Base-by-base conservation (phyloP, 164 flowering plant genomes). In the Santalum album region DNA sequence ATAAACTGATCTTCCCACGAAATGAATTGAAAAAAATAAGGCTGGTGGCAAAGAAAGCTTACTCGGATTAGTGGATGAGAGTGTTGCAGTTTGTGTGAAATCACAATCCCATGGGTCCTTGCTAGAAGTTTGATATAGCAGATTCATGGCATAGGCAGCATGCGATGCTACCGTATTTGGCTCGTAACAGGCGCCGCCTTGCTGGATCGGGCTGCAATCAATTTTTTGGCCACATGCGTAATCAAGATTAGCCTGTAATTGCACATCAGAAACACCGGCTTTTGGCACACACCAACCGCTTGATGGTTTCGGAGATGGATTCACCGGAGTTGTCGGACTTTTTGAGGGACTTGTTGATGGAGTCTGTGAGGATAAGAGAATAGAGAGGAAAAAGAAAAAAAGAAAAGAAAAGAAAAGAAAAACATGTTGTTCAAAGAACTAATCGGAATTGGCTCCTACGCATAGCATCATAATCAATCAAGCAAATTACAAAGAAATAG, bases 111-210 rank as follows among this genome's bases (percentile, higher is more conserved):
- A 78, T 18, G 87, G 82, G 61, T 79, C 79, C 61, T 64, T 69
- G 12, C 70, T 83, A 7, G 77, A 24, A 14, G 61, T 66, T 59
- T 86, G 96, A 61, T 80, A 88, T 56, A 80, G 78, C 47, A 77
- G 80, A 65, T 88, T 88, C 94, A 88, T 88, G 66, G 90, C 94
- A 55, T 61, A 88, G 40, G 96, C 71, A n/a, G 96, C 90, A 56
- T 88, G 96, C 22, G 90, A 75, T 34, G 57, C 66, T 14, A 85
- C 29, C 0, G 84, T 83, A 71, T 78, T 77, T 18, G 96, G 92
- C 55, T 75, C 74, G 62, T 64, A 88, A 68, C 96, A 88, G 29
- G 78, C 70, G 1, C 94, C 96, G 1, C 87, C 90, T 1, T 86
- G 82, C 55, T 88, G 83, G 60, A 86, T 80, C 12, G 87, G 62